Percentiles rank a stretch among this genome's conserved stretches.
These are phyloP conservation scores for Calamus simplicifolius DNA, from an alignment of 176 grass and related monocot genomes.

Conservation along the genomic window DNA sequence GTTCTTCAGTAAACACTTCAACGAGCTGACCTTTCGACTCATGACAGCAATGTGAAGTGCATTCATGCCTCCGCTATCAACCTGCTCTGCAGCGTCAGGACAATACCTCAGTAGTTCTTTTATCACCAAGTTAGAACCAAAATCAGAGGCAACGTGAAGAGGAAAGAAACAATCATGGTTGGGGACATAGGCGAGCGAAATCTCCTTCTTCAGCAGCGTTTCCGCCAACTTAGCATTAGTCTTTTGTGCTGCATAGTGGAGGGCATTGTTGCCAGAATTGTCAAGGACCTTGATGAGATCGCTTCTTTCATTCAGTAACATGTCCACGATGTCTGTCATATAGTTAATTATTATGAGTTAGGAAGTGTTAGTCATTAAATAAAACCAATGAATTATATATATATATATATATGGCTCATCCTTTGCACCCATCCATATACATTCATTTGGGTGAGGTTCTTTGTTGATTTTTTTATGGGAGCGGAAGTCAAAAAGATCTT, in stretches of 20 bases:
- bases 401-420: not conserved
- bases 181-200: conserved; percentile 34
- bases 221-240: conserved; percentile 29
- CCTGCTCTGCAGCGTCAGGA: conserved; percentile 42
- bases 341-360: not conserved
- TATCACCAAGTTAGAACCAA: conserved; percentile 32
- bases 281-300: conserved; percentile 27
- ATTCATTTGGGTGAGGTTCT: no score
- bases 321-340: conserved; percentile 41
- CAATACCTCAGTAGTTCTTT: conserved; percentile 36
- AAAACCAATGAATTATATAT: not conserved
- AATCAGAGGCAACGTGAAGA: conserved; percentile 39
- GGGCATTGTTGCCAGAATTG: conserved; percentile 34
- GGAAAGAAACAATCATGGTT: conserved; percentile 24
- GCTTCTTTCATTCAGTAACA: conserved; percentile 20
- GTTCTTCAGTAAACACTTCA: conserved; percentile 32
- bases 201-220: conserved; percentile 23
- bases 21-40: conserved; percentile 24
- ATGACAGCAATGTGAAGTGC: conserved; percentile 35
- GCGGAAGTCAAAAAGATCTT: no score
- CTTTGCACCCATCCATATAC: no score
- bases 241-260: conserved; percentile 66
- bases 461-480: no score
- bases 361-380: no score
- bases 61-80: conserved; percentile 19